These are phyloP conservation scores for Fusarium nodosum DNA, from an alignment of 2,329 filamentous ascomycete species.

Conservation along the genomic window DNA sequence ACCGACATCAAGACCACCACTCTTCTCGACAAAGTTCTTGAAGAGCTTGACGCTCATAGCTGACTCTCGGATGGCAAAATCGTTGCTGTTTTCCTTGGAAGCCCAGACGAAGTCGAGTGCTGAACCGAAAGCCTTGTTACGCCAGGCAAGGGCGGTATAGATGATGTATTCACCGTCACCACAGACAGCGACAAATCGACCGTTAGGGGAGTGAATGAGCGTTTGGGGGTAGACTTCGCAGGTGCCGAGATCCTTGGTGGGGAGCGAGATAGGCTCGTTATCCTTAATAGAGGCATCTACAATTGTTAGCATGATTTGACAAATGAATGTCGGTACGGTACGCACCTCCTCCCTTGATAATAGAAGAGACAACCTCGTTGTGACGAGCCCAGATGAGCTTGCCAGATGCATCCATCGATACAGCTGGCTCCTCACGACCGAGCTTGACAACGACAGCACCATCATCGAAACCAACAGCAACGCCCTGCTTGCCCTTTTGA, in stretches of 20 bases:
- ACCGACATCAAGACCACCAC: slow-evolving; percentile 89
- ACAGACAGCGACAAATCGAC: slow-evolving; percentile 83
- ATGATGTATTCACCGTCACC: slow-evolving; percentile 99
- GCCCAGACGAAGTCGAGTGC: slow-evolving; percentile 98
- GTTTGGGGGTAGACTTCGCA: slow-evolving; percentile 98
- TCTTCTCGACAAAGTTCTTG: slow-evolving; percentile 96
- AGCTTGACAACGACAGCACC: slow-evolving; percentile 98
- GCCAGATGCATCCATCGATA: slow-evolving; percentile 96
- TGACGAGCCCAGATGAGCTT: slow-evolving; percentile 97
- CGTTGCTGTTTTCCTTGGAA: slow-evolving; percentile 96
- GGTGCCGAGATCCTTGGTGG: slow-evolving; percentile 93
- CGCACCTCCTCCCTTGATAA: slow-evolving; percentile 87
- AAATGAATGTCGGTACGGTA: slow-evolving; percentile 29
- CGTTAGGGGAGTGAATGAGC: slow-evolving; percentile 94
- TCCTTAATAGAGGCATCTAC: slow-evolving; percentile 86
- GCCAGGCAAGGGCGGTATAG: slow-evolving; percentile 95
- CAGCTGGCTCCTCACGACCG: slow-evolving; percentile 95
- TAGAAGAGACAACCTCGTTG: slow-evolving; percentile 93
- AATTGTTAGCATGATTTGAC: slow-evolving; percentile 47
- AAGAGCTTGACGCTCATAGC: slow-evolving; percentile 95
- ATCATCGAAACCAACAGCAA: slow-evolving; percentile 97
- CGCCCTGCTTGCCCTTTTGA: slow-evolving; percentile 92
- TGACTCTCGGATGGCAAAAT: slow-evolving; percentile 97
- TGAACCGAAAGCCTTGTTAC: slow-evolving; percentile 97
- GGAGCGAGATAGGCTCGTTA: slow-evolving; percentile 84